Evolutionary conservation across 78 protist species (phyloP).

Genomic region (Dictyostelium capitatum): DNA sequence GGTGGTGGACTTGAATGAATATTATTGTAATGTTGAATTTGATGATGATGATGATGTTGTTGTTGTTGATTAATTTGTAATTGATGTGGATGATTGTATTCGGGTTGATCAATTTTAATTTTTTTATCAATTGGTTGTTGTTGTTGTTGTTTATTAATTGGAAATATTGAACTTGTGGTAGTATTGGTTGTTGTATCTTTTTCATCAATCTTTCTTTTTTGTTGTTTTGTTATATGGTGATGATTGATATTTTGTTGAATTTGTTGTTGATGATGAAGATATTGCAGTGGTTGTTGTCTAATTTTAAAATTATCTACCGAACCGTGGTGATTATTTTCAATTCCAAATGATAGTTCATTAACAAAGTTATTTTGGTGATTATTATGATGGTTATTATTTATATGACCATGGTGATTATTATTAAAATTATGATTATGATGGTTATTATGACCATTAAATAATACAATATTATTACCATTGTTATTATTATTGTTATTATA

Average conservation of each 20-base stretch:
- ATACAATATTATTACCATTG: not conserved
- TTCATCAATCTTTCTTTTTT: slow-evolving; percentile 19
- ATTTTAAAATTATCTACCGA: no score
- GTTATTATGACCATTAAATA: not conserved
- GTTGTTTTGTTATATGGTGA: not conserved
- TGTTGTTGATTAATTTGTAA: slow-evolving; percentile 2
- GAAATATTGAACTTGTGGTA: not conserved
- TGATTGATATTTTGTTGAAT: not conserved
- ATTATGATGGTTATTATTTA: not conserved
- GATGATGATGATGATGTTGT: not conserved
- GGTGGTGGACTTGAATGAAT: not conserved
- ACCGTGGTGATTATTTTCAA: no score
- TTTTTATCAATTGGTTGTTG: not conserved
- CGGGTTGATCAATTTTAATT: not conserved
- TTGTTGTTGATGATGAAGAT: not conserved
- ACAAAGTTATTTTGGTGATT: not conserved
- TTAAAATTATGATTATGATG: not conserved
- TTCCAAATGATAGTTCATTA: no score
- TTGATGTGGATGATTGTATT: slow-evolving; percentile 8
- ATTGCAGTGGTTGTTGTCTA: not conserved
- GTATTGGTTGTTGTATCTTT: not conserved
- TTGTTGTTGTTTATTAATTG: not conserved
- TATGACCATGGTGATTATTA: not conserved
- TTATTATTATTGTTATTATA: not conserved
- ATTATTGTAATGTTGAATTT: not conserved